A percentile compares a stretch with the other conserved stretches of the same genome.
phyloP scores from a whole-genome alignment of 805 yeast genomes.

The Hanseniaspora nectarophila region DNA sequence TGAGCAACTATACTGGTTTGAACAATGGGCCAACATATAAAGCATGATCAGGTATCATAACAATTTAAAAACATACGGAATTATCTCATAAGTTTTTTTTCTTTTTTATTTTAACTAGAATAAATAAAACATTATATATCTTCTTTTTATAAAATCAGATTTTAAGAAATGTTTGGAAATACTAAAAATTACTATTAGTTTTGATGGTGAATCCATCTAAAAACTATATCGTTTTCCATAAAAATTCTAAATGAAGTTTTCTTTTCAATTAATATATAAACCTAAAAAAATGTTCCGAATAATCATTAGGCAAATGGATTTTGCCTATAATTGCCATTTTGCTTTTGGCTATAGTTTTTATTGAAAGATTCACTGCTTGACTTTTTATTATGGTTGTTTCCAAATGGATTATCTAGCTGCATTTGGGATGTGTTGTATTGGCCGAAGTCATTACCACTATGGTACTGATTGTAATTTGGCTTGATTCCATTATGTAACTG shows the following conservation, averaged over 20 bases:
- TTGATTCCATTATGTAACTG: background rate
- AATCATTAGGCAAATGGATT: slow-evolving; percentile 8
- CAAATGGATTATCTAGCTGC: slow-evolving; percentile 11
- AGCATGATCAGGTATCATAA: background rate
- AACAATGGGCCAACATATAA: slow-evolving; percentile 12
- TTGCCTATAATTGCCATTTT: slow-evolving; percentile 3
- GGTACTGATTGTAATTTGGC: background rate
- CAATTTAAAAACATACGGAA: too few species aligned
- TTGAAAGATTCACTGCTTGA: slow-evolving; percentile 11
- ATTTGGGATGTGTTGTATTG: background rate
- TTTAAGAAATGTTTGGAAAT: too few species aligned
- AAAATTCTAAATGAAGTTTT: too few species aligned
- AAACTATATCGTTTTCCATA: too few species aligned
- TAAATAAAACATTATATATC: background rate
- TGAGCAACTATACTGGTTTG: slow-evolving; percentile 15
- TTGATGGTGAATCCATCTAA: too few species aligned
- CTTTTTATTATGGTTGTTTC: background rate
- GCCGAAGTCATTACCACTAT: slow-evolving; percentile 6
- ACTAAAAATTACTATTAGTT: too few species aligned
- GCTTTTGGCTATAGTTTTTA: background rate
- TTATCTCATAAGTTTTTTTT: too few species aligned
- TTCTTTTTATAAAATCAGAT: too few species aligned
- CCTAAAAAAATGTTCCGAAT: too few species aligned
- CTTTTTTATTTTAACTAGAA: background rate
- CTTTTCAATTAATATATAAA: too few species aligned